Evolutionary conservation across 2,329 filamentous ascomycete genomes (phyloP).

Genomic region (Colletotrichum higginsianum): DNA sequence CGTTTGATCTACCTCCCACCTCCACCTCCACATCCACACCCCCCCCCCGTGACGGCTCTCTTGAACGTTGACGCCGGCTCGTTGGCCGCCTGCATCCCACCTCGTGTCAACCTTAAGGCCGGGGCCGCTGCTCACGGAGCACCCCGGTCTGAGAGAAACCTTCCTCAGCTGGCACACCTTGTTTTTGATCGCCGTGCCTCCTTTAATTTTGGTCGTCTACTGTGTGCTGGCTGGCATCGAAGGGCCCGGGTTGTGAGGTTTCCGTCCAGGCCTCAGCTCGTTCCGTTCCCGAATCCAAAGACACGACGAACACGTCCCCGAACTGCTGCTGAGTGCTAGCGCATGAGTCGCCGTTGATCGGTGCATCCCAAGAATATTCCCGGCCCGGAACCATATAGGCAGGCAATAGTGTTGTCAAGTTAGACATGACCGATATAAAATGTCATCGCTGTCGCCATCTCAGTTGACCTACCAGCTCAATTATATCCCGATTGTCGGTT

Average conservation of each 20-base stretch:
- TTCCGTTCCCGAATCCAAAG: background rate
- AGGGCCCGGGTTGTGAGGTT: background rate
- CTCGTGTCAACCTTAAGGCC: constrained; percentile 16
- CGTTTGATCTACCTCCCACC: constrained; percentile 30
- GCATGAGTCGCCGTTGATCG: constrained; percentile 22
- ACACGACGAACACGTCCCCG: constrained; percentile 25
- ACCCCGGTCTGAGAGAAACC: constrained; percentile 9
- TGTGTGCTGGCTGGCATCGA: background rate
- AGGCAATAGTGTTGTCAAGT: background rate
- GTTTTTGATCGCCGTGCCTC: constrained; percentile 19
- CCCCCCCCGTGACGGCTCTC: constrained; percentile 18
- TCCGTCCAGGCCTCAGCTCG: background rate
- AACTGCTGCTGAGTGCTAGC: constrained; percentile 16
- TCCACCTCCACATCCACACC: constrained; percentile 1
- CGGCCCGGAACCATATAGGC: background rate
- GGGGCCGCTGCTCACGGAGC: constrained; percentile 2
- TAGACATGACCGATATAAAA: background rate
- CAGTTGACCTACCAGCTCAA: background rate
- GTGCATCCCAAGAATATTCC: constrained; percentile 9
- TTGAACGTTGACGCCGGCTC: background rate
- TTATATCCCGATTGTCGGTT: background rate
- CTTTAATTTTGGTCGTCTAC: background rate
- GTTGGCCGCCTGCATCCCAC: constrained; percentile 10
- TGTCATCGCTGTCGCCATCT: background rate
- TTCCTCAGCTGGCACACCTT: constrained; percentile 10